Evolutionary conservation across 495 filamentous ascomycete species (phyloP), one percentile per base, ranked within the genome.

Genomic region (Xylaria cubensis): DNA sequence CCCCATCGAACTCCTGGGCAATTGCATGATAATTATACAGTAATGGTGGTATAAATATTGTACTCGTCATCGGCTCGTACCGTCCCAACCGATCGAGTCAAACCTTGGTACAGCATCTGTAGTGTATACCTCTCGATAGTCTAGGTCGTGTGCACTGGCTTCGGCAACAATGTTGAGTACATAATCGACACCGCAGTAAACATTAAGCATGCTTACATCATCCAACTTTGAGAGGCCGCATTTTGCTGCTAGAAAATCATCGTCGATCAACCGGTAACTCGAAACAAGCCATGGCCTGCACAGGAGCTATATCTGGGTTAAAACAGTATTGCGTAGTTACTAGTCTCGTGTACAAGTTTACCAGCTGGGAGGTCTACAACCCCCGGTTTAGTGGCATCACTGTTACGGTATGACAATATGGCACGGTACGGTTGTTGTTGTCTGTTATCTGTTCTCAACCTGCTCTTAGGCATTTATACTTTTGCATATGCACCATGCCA

Each of bases 51-150:
- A 42, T 64, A 42, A 17, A 39, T 41, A 39, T 64, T 32, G 10
- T 32, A 67, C 29, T 56, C 32, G 48, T 55, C 19, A 44, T 42
- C 65, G 65, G 50, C 50, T 67, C 32, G 4, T 56, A 50, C 65
- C 50, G 48, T 67, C 50, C 42, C 50, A 67, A 24, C n/a, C 32
- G 36, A 1, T 56, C 34, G n/a, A 50, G 21, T 7, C 41, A n/a
- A 56, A 66, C 34, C 32, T 34, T 39, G 48, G 17, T 12, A 21
- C 48, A 26, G 36, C 8, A 64, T 48, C 24, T 24, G 5, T 64
- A 26, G 26, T 29, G 26, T 29, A 29, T 29, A 29, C 26, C 21
- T 7, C 39, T 65, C 24, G 42, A 50, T 32, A 46, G 42, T 17
- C 24, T 50, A 24, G n/a, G 10, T 63, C 44, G 59, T 29, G 59